Evolutionary conservation across 139 green algal species (phyloP).

Genomic region (Haematococcus lacustris): DNA sequence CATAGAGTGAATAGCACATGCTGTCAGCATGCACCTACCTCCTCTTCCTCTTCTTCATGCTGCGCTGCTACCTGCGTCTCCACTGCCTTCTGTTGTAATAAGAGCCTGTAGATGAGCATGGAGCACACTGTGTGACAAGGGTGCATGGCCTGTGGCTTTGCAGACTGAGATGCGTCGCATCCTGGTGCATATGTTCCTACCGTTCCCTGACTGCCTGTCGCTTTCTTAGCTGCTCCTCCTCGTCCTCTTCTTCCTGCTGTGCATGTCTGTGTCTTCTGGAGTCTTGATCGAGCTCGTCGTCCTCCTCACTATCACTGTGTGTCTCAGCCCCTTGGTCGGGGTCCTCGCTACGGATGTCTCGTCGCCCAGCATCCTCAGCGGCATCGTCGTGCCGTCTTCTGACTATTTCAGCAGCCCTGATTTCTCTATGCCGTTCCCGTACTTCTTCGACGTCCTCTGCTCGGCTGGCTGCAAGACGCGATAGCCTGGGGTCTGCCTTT

Average conservation of each 20-base stretch:
- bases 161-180: no score
- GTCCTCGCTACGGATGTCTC: constrained; percentile 14
- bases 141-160: no score
- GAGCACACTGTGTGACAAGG: no score
- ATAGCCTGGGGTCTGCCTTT: constrained; percentile 48
- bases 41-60: constrained; percentile 36
- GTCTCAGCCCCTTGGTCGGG: constrained; percentile 14
- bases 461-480: constrained; percentile 30
- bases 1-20: no score
- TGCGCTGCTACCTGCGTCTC: constrained; percentile 25
- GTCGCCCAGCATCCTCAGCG: constrained; percentile 4
- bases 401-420: constrained; percentile 42
- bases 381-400: constrained; percentile 8
- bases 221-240: constrained; percentile 35
- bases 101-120: constrained; percentile 25
- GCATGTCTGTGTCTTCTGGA: constrained; percentile 12
- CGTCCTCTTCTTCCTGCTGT: constrained; percentile 50
- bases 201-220: constrained; percentile 43
- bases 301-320: constrained; percentile 10
- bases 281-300: constrained; percentile 15
- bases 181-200: no score
- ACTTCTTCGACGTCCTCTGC: constrained; percentile 31
- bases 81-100: constrained; percentile 39
- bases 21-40: no score
- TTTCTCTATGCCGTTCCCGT: constrained; percentile 18